phyloP scores from a whole-genome alignment of 441 rosid species.

The Euphorbia schlechtendalii region DNA sequence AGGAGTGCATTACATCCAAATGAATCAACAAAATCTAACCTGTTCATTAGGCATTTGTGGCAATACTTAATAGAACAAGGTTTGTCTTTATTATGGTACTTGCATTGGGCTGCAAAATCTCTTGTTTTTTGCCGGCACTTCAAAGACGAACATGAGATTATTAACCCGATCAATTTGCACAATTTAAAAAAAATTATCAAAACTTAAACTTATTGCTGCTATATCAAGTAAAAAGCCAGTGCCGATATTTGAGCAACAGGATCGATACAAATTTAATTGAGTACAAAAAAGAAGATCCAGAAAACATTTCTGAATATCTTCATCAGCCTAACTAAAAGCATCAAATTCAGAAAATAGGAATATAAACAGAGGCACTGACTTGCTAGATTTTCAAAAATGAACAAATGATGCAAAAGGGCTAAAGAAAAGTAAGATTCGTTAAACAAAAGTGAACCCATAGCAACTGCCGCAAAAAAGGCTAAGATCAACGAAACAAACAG shows the following conservation, averaged over 20 bases:
- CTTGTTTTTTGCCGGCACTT: slow-evolving; percentile 85
- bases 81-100: slow-evolving; percentile 34
- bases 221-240: background rate
- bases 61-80: slow-evolving; percentile 51
- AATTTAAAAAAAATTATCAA: background rate
- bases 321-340: background rate
- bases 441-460: background rate
- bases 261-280: background rate
- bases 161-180: slow-evolving; percentile 1
- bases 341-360: background rate
- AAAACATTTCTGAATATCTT: background rate
- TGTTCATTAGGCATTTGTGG: slow-evolving; percentile 64
- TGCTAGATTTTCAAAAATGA: too few species aligned
- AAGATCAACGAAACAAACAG: background rate
- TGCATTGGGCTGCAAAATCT: slow-evolving; percentile 53
- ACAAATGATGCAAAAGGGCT: background rate
- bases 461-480: background rate
- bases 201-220: background rate
- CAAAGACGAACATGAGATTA: slow-evolving; percentile 15
- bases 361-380: background rate
- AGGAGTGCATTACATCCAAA: background rate
- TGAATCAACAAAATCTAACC: slow-evolving; percentile 32
- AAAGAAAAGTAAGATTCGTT: background rate
- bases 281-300: background rate
- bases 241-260: background rate